Conservation (phyloP, 1,284 basidiomycete genomes). For the Cutaneotrichosporon arboriforme region DNA sequence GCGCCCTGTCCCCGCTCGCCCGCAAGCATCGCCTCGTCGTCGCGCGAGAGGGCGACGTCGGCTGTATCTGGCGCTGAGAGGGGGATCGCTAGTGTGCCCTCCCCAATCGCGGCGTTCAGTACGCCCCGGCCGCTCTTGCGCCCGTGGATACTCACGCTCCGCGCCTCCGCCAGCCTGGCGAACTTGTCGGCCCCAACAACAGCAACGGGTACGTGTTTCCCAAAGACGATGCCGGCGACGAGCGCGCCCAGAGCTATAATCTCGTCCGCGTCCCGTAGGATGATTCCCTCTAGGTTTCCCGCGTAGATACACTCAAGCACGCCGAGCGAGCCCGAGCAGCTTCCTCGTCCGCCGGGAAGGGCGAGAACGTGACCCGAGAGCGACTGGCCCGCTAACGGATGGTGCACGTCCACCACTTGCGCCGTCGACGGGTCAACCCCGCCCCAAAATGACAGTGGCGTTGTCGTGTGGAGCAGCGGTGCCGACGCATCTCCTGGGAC, state of each 20-base stretch:
- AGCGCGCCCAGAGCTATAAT: conserved; percentile 13
- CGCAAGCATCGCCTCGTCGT: not conserved
- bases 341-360: conserved; percentile 10
- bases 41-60: not conserved
- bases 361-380: conserved; percentile 7
- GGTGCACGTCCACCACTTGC: conserved; percentile 8
- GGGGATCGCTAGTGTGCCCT: not conserved
- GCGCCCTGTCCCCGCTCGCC: not conserved
- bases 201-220: not conserved
- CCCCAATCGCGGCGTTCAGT: not conserved
- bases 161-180: not conserved
- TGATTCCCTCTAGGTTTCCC: conserved; percentile 1
- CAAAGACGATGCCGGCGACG: conserved; percentile 5
- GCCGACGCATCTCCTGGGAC: conserved; percentile 3
- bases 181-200: conserved; percentile 2
- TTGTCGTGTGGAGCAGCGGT: conserved; percentile 1
- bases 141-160: not conserved
- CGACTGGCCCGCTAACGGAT: conserved; percentile 1
- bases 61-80: not conserved
- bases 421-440: conserved; percentile 6
- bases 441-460: conserved; percentile 9
- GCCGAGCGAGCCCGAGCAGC: conserved; percentile 12
- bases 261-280: conserved; percentile 2
- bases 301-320: conserved; percentile 7
- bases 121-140: not conserved